Base-by-base conservation (phyloP, 2,329 filamentous ascomycete species). In the Aspergillus fructus region DNA sequence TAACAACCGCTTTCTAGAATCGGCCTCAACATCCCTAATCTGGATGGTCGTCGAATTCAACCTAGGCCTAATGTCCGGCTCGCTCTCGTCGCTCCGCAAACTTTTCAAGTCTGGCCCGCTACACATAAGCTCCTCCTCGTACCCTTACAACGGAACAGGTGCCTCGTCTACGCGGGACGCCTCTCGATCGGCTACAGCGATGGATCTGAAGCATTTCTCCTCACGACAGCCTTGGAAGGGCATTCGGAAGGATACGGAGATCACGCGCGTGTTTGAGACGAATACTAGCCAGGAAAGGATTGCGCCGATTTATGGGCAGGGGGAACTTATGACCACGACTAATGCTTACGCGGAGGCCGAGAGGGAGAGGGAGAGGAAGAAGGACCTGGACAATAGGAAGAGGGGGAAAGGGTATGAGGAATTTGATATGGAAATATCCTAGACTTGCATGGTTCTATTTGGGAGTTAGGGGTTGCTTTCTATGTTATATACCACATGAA, bases 21-120 rank as follows among this genome's bases (percentile, higher is more conserved):
- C 63, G 1, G 54, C 59, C 5, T 48, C 57, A 5, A 52, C 54
- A 1, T 61, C 64, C 3, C 49, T 65, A 4, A 63, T 63, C 55
- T 64, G 60, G 59, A 65, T 66, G 64, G 55, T 56, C 6, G 53
- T 64, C 8, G 64, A 66, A 27, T 66, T 66, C 56, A 62, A 62
- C 9, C 47, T 66, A 1, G 63, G 53, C 9, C 62, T 66, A 8
- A 55, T 64, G 13, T 50, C 63, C 7, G 63, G 63, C 11, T 65
- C 63, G 5, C 58, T 65, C 8, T 61, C 62, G 0, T 65, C 62
- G 13, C 30, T 62, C 2, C 9, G 24, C 21, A 49, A 53, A 30
- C 23, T 54, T 15, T 13, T n/a, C 43, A 27, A 27, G 34, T 17
- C 21, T 19, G 27, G 17, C 27, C 21, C 17, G 13, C n/a, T 8